phyloP scores from a whole-genome alignment of 2,329 filamentous ascomycete species.

The Fusarium fujikuroi region DNA sequence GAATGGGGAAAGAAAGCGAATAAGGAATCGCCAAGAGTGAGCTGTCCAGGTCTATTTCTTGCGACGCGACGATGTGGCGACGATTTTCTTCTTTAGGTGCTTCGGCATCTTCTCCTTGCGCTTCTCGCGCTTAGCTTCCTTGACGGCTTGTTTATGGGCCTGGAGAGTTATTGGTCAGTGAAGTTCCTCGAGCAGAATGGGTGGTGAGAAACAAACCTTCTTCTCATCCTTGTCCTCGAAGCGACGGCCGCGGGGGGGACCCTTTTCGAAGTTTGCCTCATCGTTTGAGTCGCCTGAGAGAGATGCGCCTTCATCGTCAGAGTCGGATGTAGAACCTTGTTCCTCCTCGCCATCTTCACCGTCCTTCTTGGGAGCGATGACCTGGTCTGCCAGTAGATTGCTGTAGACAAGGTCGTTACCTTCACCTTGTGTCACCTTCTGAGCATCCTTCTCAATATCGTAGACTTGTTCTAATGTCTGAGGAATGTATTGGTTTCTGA shows the following conservation, averaged over 20 bases:
- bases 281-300: constrained; percentile 58
- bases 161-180: constrained; percentile 45
- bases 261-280: constrained; percentile 71
- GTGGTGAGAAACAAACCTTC: constrained; percentile 62
- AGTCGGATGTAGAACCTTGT: constrained; percentile 52
- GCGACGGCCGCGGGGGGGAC: constrained; percentile 79
- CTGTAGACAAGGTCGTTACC: constrained; percentile 85
- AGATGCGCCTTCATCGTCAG: constrained; percentile 61
- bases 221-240: constrained; percentile 94
- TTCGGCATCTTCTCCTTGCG: constrained; percentile 97
- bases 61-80: constrained; percentile 69
- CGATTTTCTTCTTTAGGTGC: constrained; percentile 89
- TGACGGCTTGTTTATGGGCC: constrained; percentile 86
- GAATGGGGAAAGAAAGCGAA: not conserved
- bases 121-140: constrained; percentile 95
- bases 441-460: constrained; percentile 90
- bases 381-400: constrained; percentile 80
- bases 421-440: constrained; percentile 77
- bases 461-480: constrained; percentile 97
- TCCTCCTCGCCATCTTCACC: constrained; percentile 53
- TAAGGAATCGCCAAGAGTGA: not conserved
- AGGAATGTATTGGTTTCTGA: constrained; percentile 95
- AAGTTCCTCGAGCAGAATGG: not conserved
- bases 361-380: constrained; percentile 55
- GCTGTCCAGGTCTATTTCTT: constrained; percentile 62